Percentiles rank a stretch among this genome's conserved stretches.
Conservation (phyloP, 2,329 filamentous ascomycete genomes). For the Fusarium sacchari region DNA sequence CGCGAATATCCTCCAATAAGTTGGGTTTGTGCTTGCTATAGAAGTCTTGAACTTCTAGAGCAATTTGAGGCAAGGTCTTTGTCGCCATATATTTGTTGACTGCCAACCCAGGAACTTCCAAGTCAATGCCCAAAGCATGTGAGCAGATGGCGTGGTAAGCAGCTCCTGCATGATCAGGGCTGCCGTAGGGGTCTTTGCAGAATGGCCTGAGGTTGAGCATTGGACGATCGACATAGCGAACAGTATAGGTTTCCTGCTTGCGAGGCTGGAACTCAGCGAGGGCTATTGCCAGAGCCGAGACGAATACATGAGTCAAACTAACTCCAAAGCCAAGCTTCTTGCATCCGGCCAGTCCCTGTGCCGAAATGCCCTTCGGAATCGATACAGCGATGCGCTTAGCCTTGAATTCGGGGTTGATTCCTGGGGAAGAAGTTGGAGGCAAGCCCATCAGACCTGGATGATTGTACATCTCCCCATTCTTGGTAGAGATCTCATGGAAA, state of each 20-base stretch:
- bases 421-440: neutral
- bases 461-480: neutral
- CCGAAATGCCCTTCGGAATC: fast-evolving
- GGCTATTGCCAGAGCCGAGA: neutral
- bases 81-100: fast-evolving
- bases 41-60: neutral
- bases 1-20: neutral
- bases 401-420: fast-evolving
- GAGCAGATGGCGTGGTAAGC: neutral
- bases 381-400: neutral
- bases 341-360: fast-evolving
- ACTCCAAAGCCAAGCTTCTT: neutral
- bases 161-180: neutral
- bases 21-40: neutral
- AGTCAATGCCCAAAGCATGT: neutral
- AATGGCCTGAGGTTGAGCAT: neutral
- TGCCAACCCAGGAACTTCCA: neutral
- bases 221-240: neutral
- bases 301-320: neutral
- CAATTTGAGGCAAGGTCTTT: neutral
- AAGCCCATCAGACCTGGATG: neutral
- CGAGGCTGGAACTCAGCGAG: neutral
- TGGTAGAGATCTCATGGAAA: neutral
- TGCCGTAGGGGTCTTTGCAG: neutral
- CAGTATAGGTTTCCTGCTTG: neutral